A percentile compares a stretch with the other conserved stretches of the same genome.
These are phyloP conservation scores for Globisporangium cylindrosporum DNA, from an alignment of 352 stramenopile species.

Conservation along the genomic window DNA sequence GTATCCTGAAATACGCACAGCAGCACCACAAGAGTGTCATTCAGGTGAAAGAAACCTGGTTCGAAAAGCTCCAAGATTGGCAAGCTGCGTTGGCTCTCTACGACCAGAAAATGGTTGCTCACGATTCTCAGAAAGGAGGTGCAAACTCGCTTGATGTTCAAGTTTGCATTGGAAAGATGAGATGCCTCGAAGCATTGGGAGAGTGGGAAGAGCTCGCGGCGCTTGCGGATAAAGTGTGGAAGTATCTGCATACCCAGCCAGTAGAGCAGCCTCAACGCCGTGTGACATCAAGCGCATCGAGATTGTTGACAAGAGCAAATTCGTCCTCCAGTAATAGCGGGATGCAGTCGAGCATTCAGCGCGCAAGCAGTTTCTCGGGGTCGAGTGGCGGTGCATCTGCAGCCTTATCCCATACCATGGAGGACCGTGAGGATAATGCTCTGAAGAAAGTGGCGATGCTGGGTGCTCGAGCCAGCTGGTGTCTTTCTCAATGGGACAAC, in stretches of 20 bases:
- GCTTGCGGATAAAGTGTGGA: constrained; percentile 79
- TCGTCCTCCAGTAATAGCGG: constrained; percentile 15
- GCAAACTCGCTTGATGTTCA: constrained; percentile 73
- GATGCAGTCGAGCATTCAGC: constrained; percentile 17
- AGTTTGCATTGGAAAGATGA: constrained; percentile 95
- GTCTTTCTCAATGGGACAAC: constrained; percentile 74
- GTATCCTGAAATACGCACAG: constrained; percentile 95
- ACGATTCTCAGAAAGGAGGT: constrained; percentile 9
- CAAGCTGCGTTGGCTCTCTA: constrained; percentile 94
- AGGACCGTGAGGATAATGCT: constrained; percentile 47
- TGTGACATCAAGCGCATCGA: constrained; percentile 5
- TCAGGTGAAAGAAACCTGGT: constrained; percentile 94
- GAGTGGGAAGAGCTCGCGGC: constrained; percentile 93
- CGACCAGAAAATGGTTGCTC: constrained; percentile 75
- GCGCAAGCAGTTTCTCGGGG: constrained; percentile 33
- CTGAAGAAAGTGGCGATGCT: constrained; percentile 76
- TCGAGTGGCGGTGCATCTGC: constrained; percentile 21
- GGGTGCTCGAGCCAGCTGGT: constrained; percentile 82
- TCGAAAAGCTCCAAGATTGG: constrained; percentile 98
- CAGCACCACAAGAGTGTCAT: constrained; percentile 82
- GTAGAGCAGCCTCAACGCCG: constrained; percentile 8
- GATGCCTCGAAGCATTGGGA: constrained; percentile 95
- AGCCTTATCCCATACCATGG: constrained; percentile 12
- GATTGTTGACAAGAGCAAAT: constrained; percentile 9
- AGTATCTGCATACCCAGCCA: constrained; percentile 27